Evolutionary conservation across 805 yeast species (phyloP), one percentile per base, ranked within the genome.

Genomic region (Metschnikowia arizonensis): DNA sequence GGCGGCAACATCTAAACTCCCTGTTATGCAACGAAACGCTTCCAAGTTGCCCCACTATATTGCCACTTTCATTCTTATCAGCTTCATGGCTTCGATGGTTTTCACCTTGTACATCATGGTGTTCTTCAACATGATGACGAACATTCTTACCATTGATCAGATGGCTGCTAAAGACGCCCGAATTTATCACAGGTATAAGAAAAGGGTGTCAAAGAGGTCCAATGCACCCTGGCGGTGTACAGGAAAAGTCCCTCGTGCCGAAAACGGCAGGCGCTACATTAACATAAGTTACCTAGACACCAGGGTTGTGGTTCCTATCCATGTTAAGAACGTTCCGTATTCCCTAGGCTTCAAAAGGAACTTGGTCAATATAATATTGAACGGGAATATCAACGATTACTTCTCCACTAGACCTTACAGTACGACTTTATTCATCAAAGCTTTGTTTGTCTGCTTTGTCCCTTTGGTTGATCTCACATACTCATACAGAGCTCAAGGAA

Each of bases 101-200:
- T 50, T 63, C 0, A 69, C 74, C 0, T 62, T 83, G 40, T 52
- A 72, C 2, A 52, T 58, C 0, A 65, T 72, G 29, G 81, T 81
- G 48, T 18, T 73, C 2, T 53, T 62, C 36, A 79, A 78, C 55
- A 65, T 83, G 18, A 39, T 51, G 1, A 47, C 49, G 6, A 83
- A 85, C 52, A 63, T 71, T 47, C 77, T 87, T 0, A 74, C 88
- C 0, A 56, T 87, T 10, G 91, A 85, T 50, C 81, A 77, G 29
- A 57, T 82, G 32, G 63, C 71, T 12, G 45, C 42, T 21, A 57
- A 57, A 42, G 66, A 62, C 44, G 50, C 65, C 26, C 65, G 65
- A 33, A 58, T 64, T 25, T 62, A 68, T 42, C 41, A 56, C 10
- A 56, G 64, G 35, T 39, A 21, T 15, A 30, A 7, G 21, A 35